Evolutionary conservation across 2,329 filamentous ascomycete species (phyloP).

Genomic region (Alternaria sp.): DNA sequence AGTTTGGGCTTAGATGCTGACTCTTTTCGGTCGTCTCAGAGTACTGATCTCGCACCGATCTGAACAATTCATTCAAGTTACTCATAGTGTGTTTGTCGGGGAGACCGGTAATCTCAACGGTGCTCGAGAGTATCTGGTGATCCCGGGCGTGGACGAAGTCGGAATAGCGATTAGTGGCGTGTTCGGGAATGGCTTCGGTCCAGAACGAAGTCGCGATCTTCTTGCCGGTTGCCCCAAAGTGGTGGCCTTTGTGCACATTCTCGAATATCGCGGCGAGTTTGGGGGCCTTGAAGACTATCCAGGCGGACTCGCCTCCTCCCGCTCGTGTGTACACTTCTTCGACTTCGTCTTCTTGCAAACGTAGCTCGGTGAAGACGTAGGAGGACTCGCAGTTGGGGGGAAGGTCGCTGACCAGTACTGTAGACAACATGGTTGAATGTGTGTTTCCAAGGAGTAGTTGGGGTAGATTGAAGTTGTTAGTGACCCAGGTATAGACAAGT

Average conservation of each 20-base stretch:
- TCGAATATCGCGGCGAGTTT: background rate
- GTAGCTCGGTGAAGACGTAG: background rate
- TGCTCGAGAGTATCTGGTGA: background rate
- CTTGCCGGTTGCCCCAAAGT: background rate
- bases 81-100: background rate
- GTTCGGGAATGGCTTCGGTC: background rate
- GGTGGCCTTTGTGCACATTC: background rate
- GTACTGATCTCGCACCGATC: background rate
- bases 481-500: background rate
- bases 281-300: background rate
- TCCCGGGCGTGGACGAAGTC: background rate
- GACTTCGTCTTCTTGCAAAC: background rate
- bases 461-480: accelerated
- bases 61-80: background rate
- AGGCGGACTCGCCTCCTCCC: background rate
- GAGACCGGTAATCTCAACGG: background rate
- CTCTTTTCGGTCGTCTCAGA: background rate
- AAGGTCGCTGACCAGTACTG: background rate
- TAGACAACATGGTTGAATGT: background rate
- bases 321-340: background rate
- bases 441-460: background rate
- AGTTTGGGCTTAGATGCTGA: accelerated
- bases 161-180: background rate
- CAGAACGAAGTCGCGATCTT: background rate
- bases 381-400: background rate